Conservation (phyloP, 1,284 basidiomycete genomes). For the Neolentinus lepideus region DNA sequence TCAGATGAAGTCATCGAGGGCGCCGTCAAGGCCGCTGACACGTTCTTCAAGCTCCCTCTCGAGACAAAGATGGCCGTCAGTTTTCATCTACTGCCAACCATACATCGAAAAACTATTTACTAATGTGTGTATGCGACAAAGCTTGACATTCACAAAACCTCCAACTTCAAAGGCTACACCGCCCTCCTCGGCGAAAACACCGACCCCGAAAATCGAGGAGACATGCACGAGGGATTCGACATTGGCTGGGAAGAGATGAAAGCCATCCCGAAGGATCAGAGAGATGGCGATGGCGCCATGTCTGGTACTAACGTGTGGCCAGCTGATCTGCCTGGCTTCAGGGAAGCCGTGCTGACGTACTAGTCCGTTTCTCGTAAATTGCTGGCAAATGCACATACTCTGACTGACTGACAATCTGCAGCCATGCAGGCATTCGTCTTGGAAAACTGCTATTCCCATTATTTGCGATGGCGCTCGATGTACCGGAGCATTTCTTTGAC, state of each 20-base stretch:
- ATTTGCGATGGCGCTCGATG: conserved; percentile 76
- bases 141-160: conserved; percentile 63
- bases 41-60: conserved; percentile 54
- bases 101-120: not conserved
- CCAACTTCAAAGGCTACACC: conserved; percentile 71
- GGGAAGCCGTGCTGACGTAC: conserved; percentile 46
- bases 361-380: conserved; percentile 53
- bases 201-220: conserved; percentile 59
- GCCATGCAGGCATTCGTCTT: conserved; percentile 59
- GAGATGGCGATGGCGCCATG: conserved; percentile 41
- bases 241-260: conserved; percentile 61
- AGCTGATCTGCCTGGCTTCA: conserved; percentile 38
- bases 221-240: conserved; percentile 80
- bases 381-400: not conserved
- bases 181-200: conserved; percentile 54
- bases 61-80: conserved; percentile 54
- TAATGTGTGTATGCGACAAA: conserved; percentile 17
- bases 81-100: conserved; percentile 6
- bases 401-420: conserved; percentile 18
- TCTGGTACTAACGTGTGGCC: conserved; percentile 63
- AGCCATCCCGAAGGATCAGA: conserved; percentile 23
- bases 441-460: conserved; percentile 75
- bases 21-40: conserved; percentile 40
- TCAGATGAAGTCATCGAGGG: conserved; percentile 36
- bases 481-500: conserved; percentile 72